A percentile compares a stretch with the other conserved stretches of the same genome.
Conservation (phyloP, 2,329 filamentous ascomycete genomes). For the Falciphora oryzae region DNA sequence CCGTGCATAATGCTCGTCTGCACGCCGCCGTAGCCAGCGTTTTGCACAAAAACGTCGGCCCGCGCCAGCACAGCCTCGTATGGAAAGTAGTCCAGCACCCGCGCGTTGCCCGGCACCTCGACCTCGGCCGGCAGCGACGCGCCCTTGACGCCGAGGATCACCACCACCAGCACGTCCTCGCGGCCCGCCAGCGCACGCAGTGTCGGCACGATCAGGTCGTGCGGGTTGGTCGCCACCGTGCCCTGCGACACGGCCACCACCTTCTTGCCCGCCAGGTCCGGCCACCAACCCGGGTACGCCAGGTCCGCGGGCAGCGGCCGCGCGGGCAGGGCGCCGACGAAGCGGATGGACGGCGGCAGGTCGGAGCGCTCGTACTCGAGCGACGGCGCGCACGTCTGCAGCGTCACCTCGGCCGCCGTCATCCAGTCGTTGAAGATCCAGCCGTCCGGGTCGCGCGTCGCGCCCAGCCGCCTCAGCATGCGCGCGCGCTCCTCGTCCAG, state of each 20-base stretch:
- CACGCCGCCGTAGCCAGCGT: constrained; percentile 43
- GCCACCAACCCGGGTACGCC: constrained; percentile 38
- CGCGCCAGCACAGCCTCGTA: constrained; percentile 41
- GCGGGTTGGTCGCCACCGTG: constrained; percentile 33
- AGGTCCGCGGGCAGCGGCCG: constrained; percentile 23
- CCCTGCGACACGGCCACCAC: constrained; percentile 43
- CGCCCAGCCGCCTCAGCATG: constrained; percentile 4
- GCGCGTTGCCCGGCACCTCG: constrained; percentile 27
- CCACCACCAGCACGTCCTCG: constrained; percentile 31
- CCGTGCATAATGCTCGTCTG: constrained; percentile 38
- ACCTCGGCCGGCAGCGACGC: constrained; percentile 6
- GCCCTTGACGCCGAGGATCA: constrained; percentile 15
- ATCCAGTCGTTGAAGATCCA: constrained; percentile 4
- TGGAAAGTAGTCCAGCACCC: constrained; percentile 40
- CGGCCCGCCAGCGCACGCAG: constrained; percentile 34
- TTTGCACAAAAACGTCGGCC: constrained; percentile 39
- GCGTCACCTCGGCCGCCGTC: constrained; percentile 24
- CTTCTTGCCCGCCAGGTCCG: constrained; percentile 31
- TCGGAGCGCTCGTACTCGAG: constrained; percentile 34
- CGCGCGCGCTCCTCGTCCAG: background rate
- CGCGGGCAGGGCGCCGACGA: constrained; percentile 35
- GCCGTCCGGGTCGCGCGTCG: background rate
- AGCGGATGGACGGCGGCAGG: constrained; percentile 33
- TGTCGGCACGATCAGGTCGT: constrained; percentile 38
- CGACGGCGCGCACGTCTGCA: constrained; percentile 33